Evolutionary conservation across 306 rosid genomes (phyloP).

Genomic region (Dryas octopetala): DNA sequence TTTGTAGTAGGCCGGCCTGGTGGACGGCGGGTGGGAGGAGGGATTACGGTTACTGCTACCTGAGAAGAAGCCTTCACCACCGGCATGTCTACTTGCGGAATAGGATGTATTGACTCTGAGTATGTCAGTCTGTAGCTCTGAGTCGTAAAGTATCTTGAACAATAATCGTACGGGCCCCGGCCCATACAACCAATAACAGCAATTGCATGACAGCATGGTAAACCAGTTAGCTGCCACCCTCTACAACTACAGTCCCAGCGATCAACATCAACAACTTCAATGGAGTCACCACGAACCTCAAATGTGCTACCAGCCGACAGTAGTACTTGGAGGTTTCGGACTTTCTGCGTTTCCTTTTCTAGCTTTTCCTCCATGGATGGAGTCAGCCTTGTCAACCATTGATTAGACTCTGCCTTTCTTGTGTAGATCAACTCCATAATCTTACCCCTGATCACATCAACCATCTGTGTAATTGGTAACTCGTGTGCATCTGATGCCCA

Average conservation of each 20-base stretch:
- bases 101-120: conserved; percentile 65
- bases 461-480: conserved; percentile 95
- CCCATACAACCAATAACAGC: conserved; percentile 63
- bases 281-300: conserved; percentile 78
- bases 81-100: conserved; percentile 45
- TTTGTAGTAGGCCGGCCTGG: conserved; percentile 87
- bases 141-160: conserved; percentile 74
- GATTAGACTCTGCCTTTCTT: conserved; percentile 61
- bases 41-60: conserved; percentile 64
- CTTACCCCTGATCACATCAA: conserved; percentile 76
- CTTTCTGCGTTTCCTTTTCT: conserved; percentile 58
- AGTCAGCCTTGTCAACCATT: conserved; percentile 75
- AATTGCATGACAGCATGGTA: conserved; percentile 88
- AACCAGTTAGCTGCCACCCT: conserved; percentile 79
- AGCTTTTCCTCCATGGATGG: conserved; percentile 93
- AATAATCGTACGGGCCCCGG: conserved; percentile 73
- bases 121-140: conserved; percentile 81
- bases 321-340: conserved; percentile 57
- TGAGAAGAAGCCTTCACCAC: conserved; percentile 48
- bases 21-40: conserved; percentile 94
- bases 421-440: conserved; percentile 71
- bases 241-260: conserved; percentile 90
- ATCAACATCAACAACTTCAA: conserved; percentile 76
- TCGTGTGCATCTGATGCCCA: conserved; percentile 91
- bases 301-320: conserved; percentile 58